Conservation (phyloP, 495 filamentous ascomycete genomes). For the Podospora australis region DNA sequence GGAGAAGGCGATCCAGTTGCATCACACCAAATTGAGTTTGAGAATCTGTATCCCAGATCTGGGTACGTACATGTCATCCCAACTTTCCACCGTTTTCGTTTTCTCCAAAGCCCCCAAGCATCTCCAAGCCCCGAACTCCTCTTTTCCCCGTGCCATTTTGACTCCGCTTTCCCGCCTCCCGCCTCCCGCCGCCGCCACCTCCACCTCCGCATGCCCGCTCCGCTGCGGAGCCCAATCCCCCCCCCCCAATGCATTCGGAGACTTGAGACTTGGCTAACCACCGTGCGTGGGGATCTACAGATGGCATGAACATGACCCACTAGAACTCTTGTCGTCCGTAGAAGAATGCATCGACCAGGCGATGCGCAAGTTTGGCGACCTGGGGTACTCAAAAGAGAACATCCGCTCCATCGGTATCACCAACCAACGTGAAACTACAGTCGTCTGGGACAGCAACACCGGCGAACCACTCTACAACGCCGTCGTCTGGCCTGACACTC, state of each 20-base stretch:
- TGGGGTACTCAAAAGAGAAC: slow-evolving; percentile 62
- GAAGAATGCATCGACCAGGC: slow-evolving; percentile 80
- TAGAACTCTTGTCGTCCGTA: slow-evolving; percentile 71
- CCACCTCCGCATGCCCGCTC: slow-evolving; percentile 4
- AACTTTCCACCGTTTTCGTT: slow-evolving; percentile 1
- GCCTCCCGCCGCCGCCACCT: slow-evolving; percentile 7
- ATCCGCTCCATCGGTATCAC: slow-evolving; percentile 89
- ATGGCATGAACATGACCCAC: slow-evolving; percentile 92
- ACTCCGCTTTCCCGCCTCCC: slow-evolving; percentile 2
- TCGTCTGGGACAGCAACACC: slow-evolving; percentile 85
- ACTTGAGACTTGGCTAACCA: slow-evolving; percentile 5
- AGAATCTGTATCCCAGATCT: slow-evolving; percentile 79
- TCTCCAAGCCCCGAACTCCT: neutral
- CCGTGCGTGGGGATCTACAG: slow-evolving; percentile 36
- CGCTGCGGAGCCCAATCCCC: slow-evolving; percentile 1
- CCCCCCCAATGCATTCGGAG: too few species aligned
- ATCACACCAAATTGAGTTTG: slow-evolving; percentile 87
- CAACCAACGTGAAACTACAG: slow-evolving; percentile 87
- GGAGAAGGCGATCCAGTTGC: slow-evolving; percentile 70
- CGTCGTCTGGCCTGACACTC: slow-evolving; percentile 90
- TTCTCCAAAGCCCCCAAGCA: neutral
- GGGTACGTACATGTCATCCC: slow-evolving; percentile 59
- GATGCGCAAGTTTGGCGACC: slow-evolving; percentile 60
- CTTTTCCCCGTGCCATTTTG: too few species aligned
- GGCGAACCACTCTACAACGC: slow-evolving; percentile 84